Evolutionary conservation across 148 eudicot genomes (phyloP).

Genomic region (Heliosperma pusillum): DNA sequence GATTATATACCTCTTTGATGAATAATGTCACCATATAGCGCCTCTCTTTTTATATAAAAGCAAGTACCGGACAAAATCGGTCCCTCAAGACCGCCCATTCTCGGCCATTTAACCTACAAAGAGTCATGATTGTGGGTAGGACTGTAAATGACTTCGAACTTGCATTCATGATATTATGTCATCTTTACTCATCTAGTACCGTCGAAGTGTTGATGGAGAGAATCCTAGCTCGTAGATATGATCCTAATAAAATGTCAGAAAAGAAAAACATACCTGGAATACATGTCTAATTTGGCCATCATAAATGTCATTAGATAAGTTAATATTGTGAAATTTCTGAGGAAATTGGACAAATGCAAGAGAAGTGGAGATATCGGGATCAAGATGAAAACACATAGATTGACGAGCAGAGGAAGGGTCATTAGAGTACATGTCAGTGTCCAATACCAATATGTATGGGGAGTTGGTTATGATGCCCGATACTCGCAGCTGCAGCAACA

Average conservation of each 20-base stretch:
- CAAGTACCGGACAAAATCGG: conserved; percentile 50
- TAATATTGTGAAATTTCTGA: conserved; percentile 49
- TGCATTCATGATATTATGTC: too few relatives aligned
- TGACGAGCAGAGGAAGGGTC: conserved; percentile 61
- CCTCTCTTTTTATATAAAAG: conserved; percentile 49
- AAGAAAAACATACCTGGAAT: conserved; percentile 7
- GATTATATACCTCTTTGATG: conserved; percentile 8
- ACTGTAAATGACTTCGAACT: too few relatives aligned
- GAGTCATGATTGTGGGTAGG: too few relatives aligned
- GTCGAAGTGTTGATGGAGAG: too few relatives aligned
- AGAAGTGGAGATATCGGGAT: conserved; percentile 36
- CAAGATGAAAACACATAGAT: conserved; percentile 80
- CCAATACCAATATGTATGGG: conserved; percentile 49
- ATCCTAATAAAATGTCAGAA: too few relatives aligned
- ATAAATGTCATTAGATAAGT: conserved; percentile 37
- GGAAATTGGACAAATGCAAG: conserved; percentile 71
- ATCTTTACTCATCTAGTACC: too few relatives aligned
- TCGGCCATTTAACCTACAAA: conserved; percentile 28
- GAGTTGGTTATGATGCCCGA: conserved; percentile 55
- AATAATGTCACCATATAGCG: conserved; percentile 33
- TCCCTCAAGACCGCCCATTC: conserved; percentile 57
- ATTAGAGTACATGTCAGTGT: conserved; percentile 75
- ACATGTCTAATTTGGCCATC: conserved; percentile 18
- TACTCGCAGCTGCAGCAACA: conserved; percentile 50
- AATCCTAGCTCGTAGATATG: too few relatives aligned